phyloP scores from a whole-genome alignment of 2,329 filamentous ascomycete species.

The Colletotrichum graminicola region DNA sequence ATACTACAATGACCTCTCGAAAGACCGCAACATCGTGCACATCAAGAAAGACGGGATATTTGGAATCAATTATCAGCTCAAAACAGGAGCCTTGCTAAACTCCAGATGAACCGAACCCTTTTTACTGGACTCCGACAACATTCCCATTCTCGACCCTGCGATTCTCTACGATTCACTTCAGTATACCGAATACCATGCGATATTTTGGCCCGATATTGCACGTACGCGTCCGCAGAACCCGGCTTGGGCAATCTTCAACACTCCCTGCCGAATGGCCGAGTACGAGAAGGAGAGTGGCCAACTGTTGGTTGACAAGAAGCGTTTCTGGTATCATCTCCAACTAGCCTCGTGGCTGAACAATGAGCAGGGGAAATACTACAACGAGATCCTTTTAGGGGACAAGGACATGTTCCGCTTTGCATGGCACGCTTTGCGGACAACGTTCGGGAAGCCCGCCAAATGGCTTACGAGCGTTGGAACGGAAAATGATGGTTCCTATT shows the following conservation, averaged over 20 bases:
- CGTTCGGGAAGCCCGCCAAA: constrained; percentile 23
- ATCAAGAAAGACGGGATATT: constrained; percentile 36
- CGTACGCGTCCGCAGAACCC: constrained; percentile 27
- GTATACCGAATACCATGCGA: constrained; percentile 20
- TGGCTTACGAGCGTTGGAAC: constrained; percentile 34
- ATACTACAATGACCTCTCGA: constrained; percentile 34
- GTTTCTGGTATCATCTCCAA: constrained; percentile 37
- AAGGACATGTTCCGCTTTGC: constrained; percentile 40
- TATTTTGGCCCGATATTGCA: constrained; percentile 36
- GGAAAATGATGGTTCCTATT: constrained; percentile 33
- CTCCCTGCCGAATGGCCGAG: constrained; percentile 32
- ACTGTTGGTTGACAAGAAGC: constrained; percentile 27
- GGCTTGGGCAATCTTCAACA: constrained; percentile 29
- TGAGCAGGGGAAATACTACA: constrained; percentile 29
- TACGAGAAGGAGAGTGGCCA: constrained; percentile 34
- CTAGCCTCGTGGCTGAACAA: constrained; percentile 37
- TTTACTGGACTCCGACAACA: constrained; percentile 22
- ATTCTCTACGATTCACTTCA: constrained; percentile 28
- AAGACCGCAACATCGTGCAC: constrained; percentile 26
- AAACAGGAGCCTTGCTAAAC: constrained; percentile 30
- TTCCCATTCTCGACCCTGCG: constrained; percentile 21
- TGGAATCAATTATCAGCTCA: constrained; percentile 38
- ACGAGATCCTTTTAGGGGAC: constrained; percentile 27
- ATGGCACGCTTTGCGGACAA: constrained; percentile 25
- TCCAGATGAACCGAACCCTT: constrained; percentile 27